Evolutionary conservation across 2,329 filamentous ascomycete species (phyloP), one percentile per base, ranked within the genome.

Genomic region (Diaporthe caulivora): DNA sequence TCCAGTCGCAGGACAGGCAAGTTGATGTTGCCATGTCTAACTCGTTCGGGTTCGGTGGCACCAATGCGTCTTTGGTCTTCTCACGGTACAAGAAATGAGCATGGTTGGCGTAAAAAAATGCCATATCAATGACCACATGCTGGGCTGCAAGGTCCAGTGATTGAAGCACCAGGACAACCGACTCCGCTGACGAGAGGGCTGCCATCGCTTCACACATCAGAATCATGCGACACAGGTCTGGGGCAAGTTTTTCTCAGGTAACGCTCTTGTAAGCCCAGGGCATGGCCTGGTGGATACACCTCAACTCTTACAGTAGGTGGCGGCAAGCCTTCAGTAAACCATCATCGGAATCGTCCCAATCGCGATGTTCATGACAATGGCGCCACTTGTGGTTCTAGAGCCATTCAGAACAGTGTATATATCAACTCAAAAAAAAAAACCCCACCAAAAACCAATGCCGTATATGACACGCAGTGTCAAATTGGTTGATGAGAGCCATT

Each of bases 11-110:
- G 82, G 82, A 93, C 69, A 92, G 90, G 76, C 81, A 86, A 2
- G 90, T 98, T 15, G 85, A 91, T 72, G 92, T 96, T 29, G 94
- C 94, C 7, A 79, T 99, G 73, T 97, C 94, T 4, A 99, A 99
- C 80, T 98, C 96, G 81, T 99, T 99, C 84, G 97, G 97, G 0
- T 99, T 99, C 84, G 97, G 97, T 15, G 97, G 97, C 21, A 98
- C 96, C 1, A 99, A 99, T 84, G 95, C 96, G 54, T 95, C 92
- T 70, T 85, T 99, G 49, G 95, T 95, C 69, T 96, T 98, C 78
- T 88, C 72, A 51, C 71, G 74, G 24, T 75, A 74, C 55, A 31
- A n/a, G 8, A 71, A 62, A 17, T 15, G 9, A 2, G 9, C 26
- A 8, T 18, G 15, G 4, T n/a, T 4, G 21, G 11, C 29, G 24